Conservation (phyloP, 306 rosid genomes). For the Pyrus betulifolia region DNA sequence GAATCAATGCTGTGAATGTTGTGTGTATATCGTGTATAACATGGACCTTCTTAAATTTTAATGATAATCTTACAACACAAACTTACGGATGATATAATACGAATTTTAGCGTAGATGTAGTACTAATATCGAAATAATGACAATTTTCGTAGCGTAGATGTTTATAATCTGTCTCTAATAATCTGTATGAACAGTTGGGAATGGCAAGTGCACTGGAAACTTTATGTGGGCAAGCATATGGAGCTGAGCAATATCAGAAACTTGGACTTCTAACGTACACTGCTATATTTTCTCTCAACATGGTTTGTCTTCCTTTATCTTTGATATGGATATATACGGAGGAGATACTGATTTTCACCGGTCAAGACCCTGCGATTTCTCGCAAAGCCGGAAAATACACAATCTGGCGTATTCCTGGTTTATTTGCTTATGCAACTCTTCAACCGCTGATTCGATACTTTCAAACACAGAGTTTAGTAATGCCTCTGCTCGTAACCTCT, state of each 20-base stretch:
- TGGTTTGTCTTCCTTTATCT: constrained; percentile 41
- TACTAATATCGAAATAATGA: neutral
- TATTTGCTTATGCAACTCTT: constrained; percentile 38
- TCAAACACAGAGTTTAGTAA: constrained; percentile 42
- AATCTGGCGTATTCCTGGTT: constrained; percentile 44
- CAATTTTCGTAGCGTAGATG: no score
- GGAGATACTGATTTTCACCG: constrained; percentile 30
- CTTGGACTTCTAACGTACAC: constrained; percentile 43
- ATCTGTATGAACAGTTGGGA: constrained; percentile 25
- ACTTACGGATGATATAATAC: neutral
- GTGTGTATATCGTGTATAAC: neutral
- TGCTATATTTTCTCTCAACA: constrained; percentile 41
- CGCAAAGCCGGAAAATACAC: constrained; percentile 45
- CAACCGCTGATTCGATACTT: constrained; percentile 43
- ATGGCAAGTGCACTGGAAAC: constrained; percentile 58
- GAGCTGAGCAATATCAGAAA: constrained; percentile 39
- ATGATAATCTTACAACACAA: neutral
- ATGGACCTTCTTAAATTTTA: neutral
- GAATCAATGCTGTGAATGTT: no score
- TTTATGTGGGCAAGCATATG: constrained; percentile 49
- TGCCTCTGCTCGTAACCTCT: constrained; percentile 41
- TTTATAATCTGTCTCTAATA: neutral
- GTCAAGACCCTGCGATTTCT: constrained; percentile 58
- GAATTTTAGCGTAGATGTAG: neutral
- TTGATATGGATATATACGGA: constrained; percentile 39